phyloP scores from a whole-genome alignment of 106 monocot species.

The Platanthera guangdongensis region DNA sequence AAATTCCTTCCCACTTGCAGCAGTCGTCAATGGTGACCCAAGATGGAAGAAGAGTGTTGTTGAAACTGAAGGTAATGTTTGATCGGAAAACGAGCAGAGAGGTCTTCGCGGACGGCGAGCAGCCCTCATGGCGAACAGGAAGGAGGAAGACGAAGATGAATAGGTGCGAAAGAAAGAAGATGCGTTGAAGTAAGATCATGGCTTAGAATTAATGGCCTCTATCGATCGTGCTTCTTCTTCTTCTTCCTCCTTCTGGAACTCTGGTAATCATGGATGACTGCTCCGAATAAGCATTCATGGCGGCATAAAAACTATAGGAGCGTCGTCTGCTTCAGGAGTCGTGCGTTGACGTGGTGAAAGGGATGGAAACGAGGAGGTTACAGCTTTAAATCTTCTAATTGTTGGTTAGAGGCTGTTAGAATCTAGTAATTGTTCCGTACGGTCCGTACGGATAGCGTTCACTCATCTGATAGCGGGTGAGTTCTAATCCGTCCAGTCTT shows the following conservation, averaged over 20 bases:
- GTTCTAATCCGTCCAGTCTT: too few relatives aligned
- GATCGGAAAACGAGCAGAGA: neutral
- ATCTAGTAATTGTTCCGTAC: too few relatives aligned
- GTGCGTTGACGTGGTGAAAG: neutral
- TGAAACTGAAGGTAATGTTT: slow-evolving; percentile 4
- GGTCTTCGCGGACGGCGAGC: neutral
- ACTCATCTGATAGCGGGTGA: too few relatives aligned
- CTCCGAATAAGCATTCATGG: neutral
- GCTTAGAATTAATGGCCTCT: neutral
- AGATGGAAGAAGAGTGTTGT: neutral
- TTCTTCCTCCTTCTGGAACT: neutral
- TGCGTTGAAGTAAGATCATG: neutral
- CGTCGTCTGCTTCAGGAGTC: neutral
- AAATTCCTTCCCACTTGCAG: slow-evolving; percentile 6
- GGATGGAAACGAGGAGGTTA: neutral
- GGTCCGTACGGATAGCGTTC: too few relatives aligned
- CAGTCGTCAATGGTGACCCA: slow-evolving; percentile 5
- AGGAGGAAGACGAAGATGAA: neutral
- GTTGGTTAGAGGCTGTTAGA: too few relatives aligned
- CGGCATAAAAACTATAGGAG: neutral
- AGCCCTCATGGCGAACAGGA: neutral
- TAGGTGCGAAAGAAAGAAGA: neutral
- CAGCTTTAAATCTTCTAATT: too few relatives aligned
- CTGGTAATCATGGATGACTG: neutral
- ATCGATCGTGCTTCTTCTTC: neutral